Evolutionary conservation across 1,284 basidiomycete genomes (phyloP), one percentile per base, ranked within the genome.

Genomic region (Athelia psychrophila): DNA sequence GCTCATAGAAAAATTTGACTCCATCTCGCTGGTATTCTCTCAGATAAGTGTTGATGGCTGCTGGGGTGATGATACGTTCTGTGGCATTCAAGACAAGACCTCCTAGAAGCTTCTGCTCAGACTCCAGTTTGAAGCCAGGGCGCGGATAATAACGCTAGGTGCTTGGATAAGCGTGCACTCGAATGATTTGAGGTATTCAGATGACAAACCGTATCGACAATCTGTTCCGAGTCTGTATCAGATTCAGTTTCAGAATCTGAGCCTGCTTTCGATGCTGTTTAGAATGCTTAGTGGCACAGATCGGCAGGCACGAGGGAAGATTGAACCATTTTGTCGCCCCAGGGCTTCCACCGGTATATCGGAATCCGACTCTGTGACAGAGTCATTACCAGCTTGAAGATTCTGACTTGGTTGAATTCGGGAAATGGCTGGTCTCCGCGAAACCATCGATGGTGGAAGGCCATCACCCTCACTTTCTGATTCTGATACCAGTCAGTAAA

Each of bases 11-110:
- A 64, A 95, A 95, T 32, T 71, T 67, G 15, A 90, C 79, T 13
- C 93, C 93, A 20, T 93, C 87, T 24, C 91, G 78, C 62, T 95
- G 93, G 60, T 95, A 95, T 47, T 85, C 82, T 50, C 93, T 83
- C 24, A 95, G 73, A 62, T 86, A 89, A 0, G 83, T 84, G 64
- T 94, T 94, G 58, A 95, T 85, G 2, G 83, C 65, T 2, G 76
- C 78, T 0, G 93, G 91, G 5, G 94, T 79, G 55, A 72, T 70
- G n/a, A 80, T 72, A 24, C 67, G 64, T 47, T 73, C 61, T 20
- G 67, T 67, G 44, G 61, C 60, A 54, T 84, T 80, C 18, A 88
- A 69, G 23, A 79, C 58, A 23, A 81, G 60, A 2, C 80, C 71
- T 20, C 73, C 74, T 0, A 72, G 65, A 12, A 52, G 52, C 36